Evolutionary conservation across 345 rosid genomes (phyloP), one percentile per base, ranked within the genome.

Genomic region (Pugionium dolabratum): DNA sequence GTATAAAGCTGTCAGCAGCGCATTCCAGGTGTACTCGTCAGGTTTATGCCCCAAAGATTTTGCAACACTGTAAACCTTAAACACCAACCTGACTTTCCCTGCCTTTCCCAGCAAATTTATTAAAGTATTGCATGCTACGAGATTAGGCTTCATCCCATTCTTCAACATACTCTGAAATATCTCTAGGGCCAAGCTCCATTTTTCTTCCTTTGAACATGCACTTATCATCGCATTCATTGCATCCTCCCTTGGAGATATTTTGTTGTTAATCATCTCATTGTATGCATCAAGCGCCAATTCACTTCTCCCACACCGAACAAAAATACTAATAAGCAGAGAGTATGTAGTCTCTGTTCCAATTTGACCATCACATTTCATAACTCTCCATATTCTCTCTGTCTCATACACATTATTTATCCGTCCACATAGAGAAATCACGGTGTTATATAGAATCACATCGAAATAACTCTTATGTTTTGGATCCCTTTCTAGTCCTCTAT

Each of bases 1-100:
- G 76, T 85, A 81, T 68, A 89, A 64, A 43, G 83, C 90, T 53
- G 78, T 67, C 32, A 87, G 82, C 64, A 87, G 67, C 4, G 93
- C 88, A 54, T 92, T 85, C 94, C 89, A 79, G 2, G 98, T 89
- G 79, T 84, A 92, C 62, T 64, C 83, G 69, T 89, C 96, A 0
- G 93, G 87, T 18, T 47, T 49, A 73, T 85, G 86, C 59, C 91
- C 89, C 53, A 89, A 52, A 11, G 79, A 70, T 54, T 76, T 80
- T 46, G 75, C 72, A 40, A 72, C 60, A 70, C 68, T 64, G 66
- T 83, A 81, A 36, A 84, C 80, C 75, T 77, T 79, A 73, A 86
- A 84, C 46, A 89, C 91, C 61, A 79, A 67, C 54, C 83, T 68
- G 8, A 76, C 79, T 50, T 84, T 70, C 5, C 96, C 88, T 1